Percentiles rank a stretch among this genome's conserved stretches.
phyloP scores from a whole-genome alignment of 805 yeast genomes.

The Ogataea angusta region DNA sequence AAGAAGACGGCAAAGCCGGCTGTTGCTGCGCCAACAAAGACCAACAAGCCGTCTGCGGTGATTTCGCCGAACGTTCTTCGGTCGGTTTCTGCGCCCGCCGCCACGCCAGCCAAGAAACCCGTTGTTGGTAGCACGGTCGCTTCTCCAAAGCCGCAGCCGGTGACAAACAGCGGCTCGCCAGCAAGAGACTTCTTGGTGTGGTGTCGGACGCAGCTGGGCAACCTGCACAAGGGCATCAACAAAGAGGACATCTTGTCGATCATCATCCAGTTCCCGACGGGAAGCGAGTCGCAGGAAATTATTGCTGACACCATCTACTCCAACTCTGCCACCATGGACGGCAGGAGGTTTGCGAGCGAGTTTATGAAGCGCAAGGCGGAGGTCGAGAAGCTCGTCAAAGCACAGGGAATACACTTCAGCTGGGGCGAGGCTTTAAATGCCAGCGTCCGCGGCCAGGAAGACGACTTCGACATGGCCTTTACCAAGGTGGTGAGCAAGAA shows the following conservation, averaged over 20 bases:
- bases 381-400: conserved; percentile 58
- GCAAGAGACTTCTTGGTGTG: conserved; percentile 66
- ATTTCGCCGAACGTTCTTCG: conserved; percentile 36
- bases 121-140: conserved; percentile 7
- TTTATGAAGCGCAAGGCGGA: conserved; percentile 72
- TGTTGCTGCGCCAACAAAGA: conserved; percentile 11
- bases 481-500: conserved; percentile 61
- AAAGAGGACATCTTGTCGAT: conserved; percentile 76
- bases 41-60: conserved; percentile 19
- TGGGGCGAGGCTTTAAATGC: conserved; percentile 65
- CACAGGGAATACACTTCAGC: conserved; percentile 41
- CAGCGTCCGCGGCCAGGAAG: conserved; percentile 29
- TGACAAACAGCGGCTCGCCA: conserved; percentile 28
- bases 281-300: conserved; percentile 72
- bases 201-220: conserved; percentile 66
- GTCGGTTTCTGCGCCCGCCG: conserved; percentile 33
- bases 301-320: conserved; percentile 91
- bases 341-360: conserved; percentile 89
- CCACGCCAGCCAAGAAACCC: conserved; percentile 10
- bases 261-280: conserved; percentile 75
- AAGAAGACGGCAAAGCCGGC: conserved; percentile 34
- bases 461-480: conserved; percentile 51
- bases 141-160: conserved; percentile 1
- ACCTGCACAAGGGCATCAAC: conserved; percentile 71
- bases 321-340: conserved; percentile 87